Evolutionary conservation across 306 rosid species (phyloP), one percentile per base, ranked within the genome.

Genomic region (Prunus campanulata): DNA sequence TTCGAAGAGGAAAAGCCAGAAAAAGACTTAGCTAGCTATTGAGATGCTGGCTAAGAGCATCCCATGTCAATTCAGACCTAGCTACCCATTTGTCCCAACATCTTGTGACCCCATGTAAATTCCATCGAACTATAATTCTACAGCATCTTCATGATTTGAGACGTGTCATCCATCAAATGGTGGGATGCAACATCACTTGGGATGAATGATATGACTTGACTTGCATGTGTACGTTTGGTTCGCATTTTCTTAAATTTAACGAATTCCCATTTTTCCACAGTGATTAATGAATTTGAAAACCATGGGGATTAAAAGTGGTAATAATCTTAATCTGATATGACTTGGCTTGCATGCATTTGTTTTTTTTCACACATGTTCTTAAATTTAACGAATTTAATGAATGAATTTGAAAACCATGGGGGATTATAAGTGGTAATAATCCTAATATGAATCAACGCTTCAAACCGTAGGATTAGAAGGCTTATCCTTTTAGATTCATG

Each of bases 141-240:
- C 29, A 47, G n/a, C 71, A 5, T 54, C 32, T 48, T 66, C 68
- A 19, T 72, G 49, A 64, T 79, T 35, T 52, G 57, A 71, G 49
- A 64, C 74, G 78, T 64, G 74, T 54, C 74, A 35, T 29, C 35
- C 24, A 8, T 71, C 64, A 14, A 30, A 39, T 51, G n/a, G 48
- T 64, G 39, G 24, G 22, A 51, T 48, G 70, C 51, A 12, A 57
- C 27, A 39, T 39, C 35, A 27, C 10, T 18, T 39, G 55, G 25
- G 68, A 35, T 44, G 68, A 13, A 35, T 44, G 57, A 13, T 63
- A 24, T 2, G 18, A 11, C 39, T 30, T 27, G 14, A 24, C 10
- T 30, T 63, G 46, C 77, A 25, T 73, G 56, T 73, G 44, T 32
- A 24, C 24, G 77, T 60, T 60, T 52, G 57, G 57, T 51, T 52